Conservation (phyloP, 2,329 filamentous ascomycete species). For the Ophiostoma sp. region DNA sequence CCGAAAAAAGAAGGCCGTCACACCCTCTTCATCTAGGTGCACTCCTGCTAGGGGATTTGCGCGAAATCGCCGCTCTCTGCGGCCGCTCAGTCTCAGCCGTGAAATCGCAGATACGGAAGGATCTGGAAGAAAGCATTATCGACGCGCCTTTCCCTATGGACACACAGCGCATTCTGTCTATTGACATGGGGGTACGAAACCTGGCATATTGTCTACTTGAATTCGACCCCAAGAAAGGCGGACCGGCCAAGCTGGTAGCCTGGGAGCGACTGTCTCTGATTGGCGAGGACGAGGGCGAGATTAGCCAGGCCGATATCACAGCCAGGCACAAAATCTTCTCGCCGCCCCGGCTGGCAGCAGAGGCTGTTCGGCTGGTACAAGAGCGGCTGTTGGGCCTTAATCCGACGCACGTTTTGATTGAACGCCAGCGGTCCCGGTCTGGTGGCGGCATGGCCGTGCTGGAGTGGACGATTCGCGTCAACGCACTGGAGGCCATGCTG, state of each 20-base stretch:
- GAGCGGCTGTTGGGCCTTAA: conserved; percentile 42
- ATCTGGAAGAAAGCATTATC: conserved; percentile 44
- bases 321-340: conserved; percentile 30
- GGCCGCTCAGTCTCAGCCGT: conserved; percentile 56
- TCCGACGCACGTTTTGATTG: conserved; percentile 67
- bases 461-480: conserved; percentile 80
- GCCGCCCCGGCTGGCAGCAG: conserved; percentile 35
- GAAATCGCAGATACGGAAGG: conserved; percentile 32
- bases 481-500: conserved; percentile 76
- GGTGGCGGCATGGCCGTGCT: conserved; percentile 59
- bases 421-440: conserved; percentile 57
- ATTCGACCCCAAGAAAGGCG: not conserved
- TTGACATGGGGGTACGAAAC: conserved; percentile 82
- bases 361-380: conserved; percentile 34
- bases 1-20: not conserved
- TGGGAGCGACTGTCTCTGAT: conserved; percentile 31
- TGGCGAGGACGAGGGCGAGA: not conserved
- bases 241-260: conserved; percentile 27
- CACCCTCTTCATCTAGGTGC: not conserved
- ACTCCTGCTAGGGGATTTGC: conserved; percentile 35
- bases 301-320: not conserved
- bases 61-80: conserved; percentile 55
- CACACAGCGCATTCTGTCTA: conserved; percentile 60
- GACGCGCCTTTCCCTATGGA: conserved; percentile 22
- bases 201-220: conserved; percentile 64